Conservation (phyloP, 2,329 filamentous ascomycete species). For the Paradendryphiella salina region DNA sequence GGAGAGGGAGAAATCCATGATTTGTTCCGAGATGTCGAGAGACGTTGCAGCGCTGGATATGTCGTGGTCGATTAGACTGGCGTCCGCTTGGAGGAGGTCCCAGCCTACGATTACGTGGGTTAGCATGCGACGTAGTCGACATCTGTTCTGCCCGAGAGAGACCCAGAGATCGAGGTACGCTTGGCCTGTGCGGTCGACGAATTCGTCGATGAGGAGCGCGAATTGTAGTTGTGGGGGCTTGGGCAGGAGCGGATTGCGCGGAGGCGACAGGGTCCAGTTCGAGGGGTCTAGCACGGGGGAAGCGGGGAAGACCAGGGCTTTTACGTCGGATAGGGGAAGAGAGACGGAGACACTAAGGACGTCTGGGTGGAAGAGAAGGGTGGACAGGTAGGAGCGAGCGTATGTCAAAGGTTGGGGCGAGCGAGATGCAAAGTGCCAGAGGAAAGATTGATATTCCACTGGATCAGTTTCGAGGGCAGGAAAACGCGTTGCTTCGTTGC, state of each 20-base stretch:
- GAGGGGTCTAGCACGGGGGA: slow-evolving; percentile 70
- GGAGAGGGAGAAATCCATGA: slow-evolving; percentile 72
- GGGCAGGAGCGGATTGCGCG: slow-evolving; percentile 52
- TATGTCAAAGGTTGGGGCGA: slow-evolving; percentile 83
- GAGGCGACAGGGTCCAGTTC: slow-evolving; percentile 73
- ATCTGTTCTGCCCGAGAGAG: slow-evolving; percentile 85
- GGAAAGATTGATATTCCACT: slow-evolving; percentile 61
- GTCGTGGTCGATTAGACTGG: slow-evolving; percentile 56
- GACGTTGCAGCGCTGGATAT: slow-evolving; percentile 45
- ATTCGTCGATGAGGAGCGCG: slow-evolving; percentile 68
- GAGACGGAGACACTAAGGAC: slow-evolving; percentile 66
- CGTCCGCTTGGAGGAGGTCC: slow-evolving; percentile 78
- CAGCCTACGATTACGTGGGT: slow-evolving; percentile 81
- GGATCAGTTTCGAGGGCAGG: slow-evolving; percentile 34
- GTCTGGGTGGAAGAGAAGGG: slow-evolving; percentile 73
- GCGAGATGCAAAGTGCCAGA: slow-evolving; percentile 73
- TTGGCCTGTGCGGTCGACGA: slow-evolving; percentile 61
- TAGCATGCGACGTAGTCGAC: slow-evolving; percentile 84
- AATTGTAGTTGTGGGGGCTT: slow-evolving; percentile 75
- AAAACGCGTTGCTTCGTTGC: slow-evolving; percentile 57
- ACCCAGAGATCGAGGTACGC: slow-evolving; percentile 83
- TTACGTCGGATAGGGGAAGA: slow-evolving; percentile 81
- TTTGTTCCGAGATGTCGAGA: slow-evolving; percentile 47
- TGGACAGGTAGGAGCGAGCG: slow-evolving; percentile 77
- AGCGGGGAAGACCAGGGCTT: slow-evolving; percentile 72